Conservation (phyloP, 1,284 basidiomycete species). For the Paramarasmius palmivorus region DNA sequence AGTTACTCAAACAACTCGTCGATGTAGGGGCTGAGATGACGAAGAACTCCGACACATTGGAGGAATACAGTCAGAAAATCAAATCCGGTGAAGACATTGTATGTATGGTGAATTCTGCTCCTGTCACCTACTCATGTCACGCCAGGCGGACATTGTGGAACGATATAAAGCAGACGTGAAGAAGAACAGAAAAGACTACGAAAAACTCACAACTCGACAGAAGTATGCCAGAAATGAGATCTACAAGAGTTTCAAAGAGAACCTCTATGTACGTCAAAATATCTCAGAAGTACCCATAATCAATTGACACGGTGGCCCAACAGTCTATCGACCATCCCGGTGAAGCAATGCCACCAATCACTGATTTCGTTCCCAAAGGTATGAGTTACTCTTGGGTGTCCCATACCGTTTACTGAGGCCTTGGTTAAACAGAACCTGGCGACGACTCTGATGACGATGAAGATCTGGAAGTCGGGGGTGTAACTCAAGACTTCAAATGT, state of each 20-base stretch:
- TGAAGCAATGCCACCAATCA: slow-evolving; percentile 74
- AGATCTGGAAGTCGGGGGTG: slow-evolving; percentile 80
- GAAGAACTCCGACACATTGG: slow-evolving; percentile 53
- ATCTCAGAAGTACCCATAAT: no score
- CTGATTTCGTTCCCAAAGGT: slow-evolving; percentile 73
- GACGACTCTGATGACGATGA: slow-evolving; percentile 80
- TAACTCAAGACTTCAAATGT: slow-evolving; percentile 80
- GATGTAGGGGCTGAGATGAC: slow-evolving; percentile 64
- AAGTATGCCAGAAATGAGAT: slow-evolving; percentile 67
- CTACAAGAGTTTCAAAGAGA: slow-evolving; percentile 66
- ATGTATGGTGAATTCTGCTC: slow-evolving; percentile 21
- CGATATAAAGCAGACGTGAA: slow-evolving; percentile 47
- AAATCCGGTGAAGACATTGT: slow-evolving; percentile 59
- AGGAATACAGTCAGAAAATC: slow-evolving; percentile 56
- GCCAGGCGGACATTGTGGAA: slow-evolving; percentile 48
- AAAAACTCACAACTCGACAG: slow-evolving; percentile 64
- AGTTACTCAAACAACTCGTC: slow-evolving; percentile 63
- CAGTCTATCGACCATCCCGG: slow-evolving; percentile 72
- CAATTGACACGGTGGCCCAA: no score
- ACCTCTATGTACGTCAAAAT: slow-evolving; percentile 65
- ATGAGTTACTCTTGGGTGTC: slow-evolving; percentile 13
- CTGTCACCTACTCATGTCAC: neutral
- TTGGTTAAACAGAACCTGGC: slow-evolving; percentile 58
- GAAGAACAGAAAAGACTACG: slow-evolving; percentile 46
- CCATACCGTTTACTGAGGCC: slow-evolving; percentile 1